Evolutionary conservation across 73 alveolate genomes (phyloP).

Genomic region (Stentor coeruleus): DNA sequence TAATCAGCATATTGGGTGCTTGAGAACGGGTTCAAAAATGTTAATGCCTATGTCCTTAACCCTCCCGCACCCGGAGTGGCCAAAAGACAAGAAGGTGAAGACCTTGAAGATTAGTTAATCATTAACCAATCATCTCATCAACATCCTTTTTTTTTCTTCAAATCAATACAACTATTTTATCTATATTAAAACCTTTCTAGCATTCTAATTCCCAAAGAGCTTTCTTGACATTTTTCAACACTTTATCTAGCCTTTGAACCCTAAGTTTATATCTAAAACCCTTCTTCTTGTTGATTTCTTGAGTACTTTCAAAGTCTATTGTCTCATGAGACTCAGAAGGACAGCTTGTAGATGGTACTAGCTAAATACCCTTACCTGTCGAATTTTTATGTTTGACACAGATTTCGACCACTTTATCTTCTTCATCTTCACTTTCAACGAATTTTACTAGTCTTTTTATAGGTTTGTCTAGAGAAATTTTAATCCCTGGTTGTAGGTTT

Average conservation of each 20-base stretch:
- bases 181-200: not conserved
- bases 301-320: not conserved
- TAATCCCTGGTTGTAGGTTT: not conserved
- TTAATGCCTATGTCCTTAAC: not conserved
- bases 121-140: too few relatives aligned
- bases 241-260: not conserved
- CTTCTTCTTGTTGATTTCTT: not conserved
- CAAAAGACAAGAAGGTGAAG: slow-evolving; percentile 1
- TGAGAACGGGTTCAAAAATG: not conserved
- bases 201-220: not conserved
- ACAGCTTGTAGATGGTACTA: not conserved
- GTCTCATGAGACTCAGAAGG: not conserved
- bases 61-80: not conserved
- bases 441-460: not conserved
- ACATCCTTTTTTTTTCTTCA: not conserved
- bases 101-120: slow-evolving; percentile 4
- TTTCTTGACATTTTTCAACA: not conserved
- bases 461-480: not conserved
- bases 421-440: slow-evolving; percentile 2
- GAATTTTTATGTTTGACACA: not conserved
- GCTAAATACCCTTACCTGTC: not conserved
- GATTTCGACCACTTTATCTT: not conserved
- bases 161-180: not conserved
- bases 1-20: not conserved
- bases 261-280: too few relatives aligned